Base-by-base conservation (phyloP, 2,329 filamentous ascomycete genomes). In the Dissoconium aciculare region DNA sequence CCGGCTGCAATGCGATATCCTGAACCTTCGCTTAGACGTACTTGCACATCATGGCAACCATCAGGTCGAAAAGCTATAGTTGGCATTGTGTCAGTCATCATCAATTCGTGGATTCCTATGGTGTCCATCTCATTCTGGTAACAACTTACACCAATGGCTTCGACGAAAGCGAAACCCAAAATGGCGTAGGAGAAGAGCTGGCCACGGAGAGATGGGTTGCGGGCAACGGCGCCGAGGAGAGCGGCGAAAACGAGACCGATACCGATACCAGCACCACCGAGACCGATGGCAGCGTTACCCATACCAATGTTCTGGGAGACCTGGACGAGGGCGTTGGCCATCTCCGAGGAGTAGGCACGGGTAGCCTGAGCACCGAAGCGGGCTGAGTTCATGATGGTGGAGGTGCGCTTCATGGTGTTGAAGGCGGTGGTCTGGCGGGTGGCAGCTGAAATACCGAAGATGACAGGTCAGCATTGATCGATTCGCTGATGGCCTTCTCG, bases 101-200 rank as follows among this genome's bases (percentile, higher is more conserved):
- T 30, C 24, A 30, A 25, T 23, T 21, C 27, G 17, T 11, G 15
- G 26, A 17, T 13, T n/a, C n/a, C 23, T 10, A 26, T n/a, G 4
- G 23, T 5, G 23, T 13, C 35, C 28, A 42, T 35, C 15, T 14
- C 11, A 16, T 23, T 23, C n/a, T 23, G 19, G n/a, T n/a, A 14
- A 28, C 11, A 15, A 42, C 41, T 37, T 42, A 45, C 38, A 78
- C 78, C 78, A 53, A 81, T 83, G 67, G 82, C 81, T 64, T 89
- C 82, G 64, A 85, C 81, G 77, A 89, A 89, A 60, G 81, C 82
- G 69, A 89, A 89, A 69, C 82, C 81, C 59, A 89, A 69, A 79
- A 89, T 87, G 73, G 81, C 81, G 68, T 89, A 87, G 51, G 79
- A 81, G 79, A 89, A 92, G 58, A 92, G 81, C 74, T 91, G 83